These are phyloP conservation scores for Crithidia bombi DNA, from an alignment of 208 protist species.

Conservation along the genomic window DNA sequence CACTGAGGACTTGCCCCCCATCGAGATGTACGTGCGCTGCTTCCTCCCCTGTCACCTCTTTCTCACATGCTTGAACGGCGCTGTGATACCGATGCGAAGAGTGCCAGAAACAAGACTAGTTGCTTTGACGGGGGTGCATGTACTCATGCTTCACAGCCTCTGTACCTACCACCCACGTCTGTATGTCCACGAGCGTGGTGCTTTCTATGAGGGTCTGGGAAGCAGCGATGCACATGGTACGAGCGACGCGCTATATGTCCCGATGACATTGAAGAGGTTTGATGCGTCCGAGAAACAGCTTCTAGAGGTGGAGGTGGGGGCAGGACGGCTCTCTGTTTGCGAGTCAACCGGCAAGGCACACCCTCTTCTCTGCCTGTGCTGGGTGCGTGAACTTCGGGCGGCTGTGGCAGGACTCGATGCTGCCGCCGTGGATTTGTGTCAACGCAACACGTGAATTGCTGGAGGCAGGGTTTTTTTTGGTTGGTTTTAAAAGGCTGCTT, in stretches of 20 bases:
- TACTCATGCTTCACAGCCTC: constrained; percentile 8
- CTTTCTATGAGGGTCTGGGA: no score
- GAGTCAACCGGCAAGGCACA: background rate
- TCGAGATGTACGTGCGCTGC: constrained; percentile 3
- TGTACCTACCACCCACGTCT: constrained; percentile 9
- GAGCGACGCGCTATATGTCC: background rate
- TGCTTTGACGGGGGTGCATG: constrained; percentile 22
- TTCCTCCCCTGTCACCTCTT: constrained; percentile 6
- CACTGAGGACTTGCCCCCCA: background rate
- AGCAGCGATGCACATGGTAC: background rate
- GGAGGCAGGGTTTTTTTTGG: no score
- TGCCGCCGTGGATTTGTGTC: constrained; percentile 20
- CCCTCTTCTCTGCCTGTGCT: constrained; percentile 2
- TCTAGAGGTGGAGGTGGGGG: background rate
- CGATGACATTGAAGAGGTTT: background rate
- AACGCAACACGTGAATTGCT: no score
- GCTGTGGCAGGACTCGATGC: constrained; percentile 5
- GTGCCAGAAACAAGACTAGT: constrained; percentile 2
- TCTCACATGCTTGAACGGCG: background rate
- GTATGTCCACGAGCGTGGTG: no score
- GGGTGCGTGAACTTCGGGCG: constrained; percentile 5
- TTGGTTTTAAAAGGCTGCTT: no score
- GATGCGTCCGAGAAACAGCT: background rate
- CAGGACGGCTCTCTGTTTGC: background rate
- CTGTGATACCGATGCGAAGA: background rate